phyloP scores from a whole-genome alignment of 176 grass and related monocot species.

The Oryza officinalis region DNA sequence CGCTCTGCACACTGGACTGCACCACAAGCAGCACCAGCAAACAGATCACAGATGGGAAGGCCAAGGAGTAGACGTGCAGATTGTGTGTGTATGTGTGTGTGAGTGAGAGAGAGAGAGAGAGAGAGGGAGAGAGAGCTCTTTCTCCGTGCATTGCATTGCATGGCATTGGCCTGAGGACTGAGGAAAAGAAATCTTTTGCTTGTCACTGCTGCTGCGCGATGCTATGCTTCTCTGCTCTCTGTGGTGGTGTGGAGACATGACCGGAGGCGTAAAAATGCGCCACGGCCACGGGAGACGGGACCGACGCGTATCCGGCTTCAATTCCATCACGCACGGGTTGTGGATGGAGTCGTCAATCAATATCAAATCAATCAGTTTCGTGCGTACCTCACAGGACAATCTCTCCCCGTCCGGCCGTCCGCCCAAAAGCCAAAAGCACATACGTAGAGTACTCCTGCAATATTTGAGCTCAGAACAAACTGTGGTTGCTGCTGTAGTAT shows the following conservation, averaged over 20 bases:
- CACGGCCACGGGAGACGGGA: not conserved
- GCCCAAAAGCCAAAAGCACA: too few species aligned
- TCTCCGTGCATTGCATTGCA: too few species aligned
- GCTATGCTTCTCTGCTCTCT: too few species aligned
- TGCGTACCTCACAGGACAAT: too few species aligned
- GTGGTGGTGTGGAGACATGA: not conserved
- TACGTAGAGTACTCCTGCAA: too few species aligned
- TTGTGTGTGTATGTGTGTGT: too few species aligned
- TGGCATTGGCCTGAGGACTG: not conserved
- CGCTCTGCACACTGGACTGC: not conserved
- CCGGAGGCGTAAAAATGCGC: not conserved
- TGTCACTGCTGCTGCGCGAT: not conserved
- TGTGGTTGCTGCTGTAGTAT: too few species aligned
- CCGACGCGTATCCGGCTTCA: not conserved
- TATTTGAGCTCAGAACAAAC: not conserved
- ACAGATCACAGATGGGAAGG: too few species aligned
- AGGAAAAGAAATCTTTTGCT: not conserved
- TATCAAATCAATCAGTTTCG: not conserved
- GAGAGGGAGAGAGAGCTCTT: too few species aligned
- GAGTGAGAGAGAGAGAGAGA: too few species aligned
- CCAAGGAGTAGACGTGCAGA: not conserved
- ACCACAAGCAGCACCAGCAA: too few species aligned
- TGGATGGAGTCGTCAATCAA: not conserved
- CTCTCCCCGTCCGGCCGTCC: too few species aligned
- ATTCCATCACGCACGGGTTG: not conserved